Evolutionary conservation across 768 basidiomycete species (phyloP), one percentile per base, ranked within the genome.

Genomic region (Boletus reticuloceps): DNA sequence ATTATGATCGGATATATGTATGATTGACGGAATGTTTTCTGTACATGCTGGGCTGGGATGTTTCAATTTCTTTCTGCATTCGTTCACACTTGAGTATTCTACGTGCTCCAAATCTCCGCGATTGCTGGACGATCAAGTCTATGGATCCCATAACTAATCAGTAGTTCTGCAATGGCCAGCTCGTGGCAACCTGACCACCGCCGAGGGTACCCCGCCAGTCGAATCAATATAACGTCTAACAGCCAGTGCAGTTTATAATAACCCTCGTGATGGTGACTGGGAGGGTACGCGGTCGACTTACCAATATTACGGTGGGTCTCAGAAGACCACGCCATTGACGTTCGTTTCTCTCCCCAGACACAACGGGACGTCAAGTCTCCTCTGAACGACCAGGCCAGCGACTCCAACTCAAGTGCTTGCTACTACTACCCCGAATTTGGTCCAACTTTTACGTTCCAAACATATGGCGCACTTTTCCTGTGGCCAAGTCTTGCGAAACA

Each of bases 131-230:
- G 22, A 4, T 25, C 22, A 25, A 25, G 22, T 25, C 22, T 25
- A 25, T 25, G 22, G 22, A 4, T 4, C 4, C 22, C 22, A 22
- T 25, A 25, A 25, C 25, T 25, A 5, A 25, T 25, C 3, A 25
- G n/a, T n/a, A n/a, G n/a, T 25, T 6, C 47, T 38, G 36, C 36
- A 17, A 29, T 32, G 36, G 37, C 34, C 6, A 31, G 44, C 43
- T 34, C 51, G 52, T 51, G 52, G 31, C 9, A 34, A 48, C 14
- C 14, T 36, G 22, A 62, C 60, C 29, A 60, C 25, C n/a, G n/a
- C n/a, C n/a, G n/a, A n/a, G 58, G 62, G 61, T 62, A 63, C 61
- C 47, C 46, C 13, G 22, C n/a, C 20, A 6, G 43, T 50, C 16
- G n/a, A 32, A 38, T 34, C 9, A 38, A 60, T 53, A 50, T 44